Percentiles rank a stretch among this genome's conserved stretches.
phyloP scores from a whole-genome alignment of 2,329 filamentous ascomycete genomes.

The Escovopsis sp. region DNA sequence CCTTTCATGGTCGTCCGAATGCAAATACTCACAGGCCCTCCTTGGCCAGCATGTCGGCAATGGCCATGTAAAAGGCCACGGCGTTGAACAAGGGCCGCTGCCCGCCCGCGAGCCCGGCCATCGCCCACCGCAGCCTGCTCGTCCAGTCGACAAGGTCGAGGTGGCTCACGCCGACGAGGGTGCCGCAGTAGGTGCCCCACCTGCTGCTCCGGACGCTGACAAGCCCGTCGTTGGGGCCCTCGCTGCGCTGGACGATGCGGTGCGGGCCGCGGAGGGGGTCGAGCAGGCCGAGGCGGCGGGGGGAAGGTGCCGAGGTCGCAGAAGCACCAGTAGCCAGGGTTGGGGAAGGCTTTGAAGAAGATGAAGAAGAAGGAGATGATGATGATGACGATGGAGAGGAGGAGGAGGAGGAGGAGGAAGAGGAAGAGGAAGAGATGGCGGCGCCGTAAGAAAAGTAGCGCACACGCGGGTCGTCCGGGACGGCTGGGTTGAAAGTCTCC shows the following conservation, averaged over 20 bases:
- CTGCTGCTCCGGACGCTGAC: slow-evolving; percentile 48
- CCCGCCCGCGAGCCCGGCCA: slow-evolving; percentile 37
- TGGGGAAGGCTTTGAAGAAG: too few species aligned
- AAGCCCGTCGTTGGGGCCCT: slow-evolving; percentile 52
- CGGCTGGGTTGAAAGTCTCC: slow-evolving; percentile 42
- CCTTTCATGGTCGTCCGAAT: not conserved
- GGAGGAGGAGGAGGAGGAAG: too few species aligned
- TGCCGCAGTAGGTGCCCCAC: slow-evolving; percentile 52
- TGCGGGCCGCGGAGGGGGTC: slow-evolving; percentile 47
- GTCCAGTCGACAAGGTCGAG: slow-evolving; percentile 56
- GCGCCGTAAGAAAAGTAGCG: slow-evolving; percentile 51
- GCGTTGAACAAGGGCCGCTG: slow-evolving; percentile 45
- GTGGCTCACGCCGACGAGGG: slow-evolving; percentile 46
- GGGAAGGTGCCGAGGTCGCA: slow-evolving; percentile 13
- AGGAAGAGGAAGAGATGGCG: slow-evolving; percentile 5
- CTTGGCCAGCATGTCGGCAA: slow-evolving; percentile 57
- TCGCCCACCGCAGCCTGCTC: slow-evolving; percentile 41
- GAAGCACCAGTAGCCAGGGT: too few species aligned
- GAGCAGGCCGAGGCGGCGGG: slow-evolving; percentile 24
- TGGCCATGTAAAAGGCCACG: slow-evolving; percentile 51
- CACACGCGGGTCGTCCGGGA: slow-evolving; percentile 36
- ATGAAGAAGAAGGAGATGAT: too few species aligned
- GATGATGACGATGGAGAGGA: too few species aligned
- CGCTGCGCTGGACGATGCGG: slow-evolving; percentile 30
- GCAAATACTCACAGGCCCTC: slow-evolving; percentile 32